phyloP scores from a whole-genome alignment of 768 basidiomycete genomes.

The Amanita brunnescens region DNA sequence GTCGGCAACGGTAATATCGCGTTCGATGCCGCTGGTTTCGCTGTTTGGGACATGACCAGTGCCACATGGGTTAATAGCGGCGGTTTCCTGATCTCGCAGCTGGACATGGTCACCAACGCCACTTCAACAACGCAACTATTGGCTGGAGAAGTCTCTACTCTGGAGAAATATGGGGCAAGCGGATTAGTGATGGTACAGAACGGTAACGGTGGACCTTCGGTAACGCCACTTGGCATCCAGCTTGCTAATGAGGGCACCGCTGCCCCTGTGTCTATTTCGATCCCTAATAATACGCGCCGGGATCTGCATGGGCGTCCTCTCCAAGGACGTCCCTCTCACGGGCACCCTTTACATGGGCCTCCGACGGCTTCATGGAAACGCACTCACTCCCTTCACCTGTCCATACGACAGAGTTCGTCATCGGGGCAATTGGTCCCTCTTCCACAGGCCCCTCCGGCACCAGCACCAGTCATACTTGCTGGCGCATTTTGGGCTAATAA shows the following conservation, averaged over 20 bases:
- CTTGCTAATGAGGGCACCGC: conserved; percentile 28
- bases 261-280: conserved; percentile 20
- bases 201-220: conserved; percentile 39
- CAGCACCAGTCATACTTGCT: conserved; percentile 75
- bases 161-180: conserved; percentile 59
- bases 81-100: conserved; percentile 63
- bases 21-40: conserved; percentile 50
- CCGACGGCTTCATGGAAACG: conserved; percentile 35
- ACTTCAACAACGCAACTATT: conserved; percentile 54
- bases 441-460: conserved; percentile 44
- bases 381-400: conserved; percentile 28
- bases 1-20: conserved; percentile 23
- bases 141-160: conserved; percentile 55
- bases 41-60: conserved; percentile 57
- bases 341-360: no score
- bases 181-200: conserved; percentile 78
- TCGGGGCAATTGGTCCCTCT: conserved; percentile 33
- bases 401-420: conserved; percentile 42
- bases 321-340: no score
- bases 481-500: conserved; percentile 88
- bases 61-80: conserved; percentile 65
- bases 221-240: conserved; percentile 54
- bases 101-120: conserved; percentile 62
- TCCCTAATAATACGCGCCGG: conserved; percentile 26
- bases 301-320: conserved; percentile 28